Base-by-base conservation (phyloP, 2,329 filamentous ascomycete species). In the Ceratocystis destructans region DNA sequence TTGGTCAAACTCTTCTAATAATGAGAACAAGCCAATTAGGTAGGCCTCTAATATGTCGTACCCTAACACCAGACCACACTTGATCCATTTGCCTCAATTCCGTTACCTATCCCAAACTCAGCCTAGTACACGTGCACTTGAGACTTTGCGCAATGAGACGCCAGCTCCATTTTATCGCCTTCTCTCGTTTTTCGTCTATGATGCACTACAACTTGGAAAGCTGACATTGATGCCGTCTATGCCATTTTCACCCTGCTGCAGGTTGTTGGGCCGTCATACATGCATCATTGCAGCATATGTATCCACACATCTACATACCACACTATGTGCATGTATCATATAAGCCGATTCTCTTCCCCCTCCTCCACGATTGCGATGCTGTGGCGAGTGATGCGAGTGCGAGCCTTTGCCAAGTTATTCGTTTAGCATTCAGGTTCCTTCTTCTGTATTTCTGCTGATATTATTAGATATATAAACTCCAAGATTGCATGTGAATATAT, bases 241-340 rank as follows among this genome's bases (percentile, higher is more conserved):
- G 55, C 55, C 55, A 37, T 59, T 59, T 59, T 59, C 15, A 59
- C 55, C 31, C 28, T n/a, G 31, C 10, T 31, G 28, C 55, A 59
- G 12, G 31, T 37, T 59, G 55, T 67, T 64, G 8, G 62, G 55
- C 48, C 66, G 61, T 62, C 31, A 64, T 64, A 57, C 48, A 64
- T 64, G 20, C 20, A 25, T 22, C 28, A 28, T 28, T 28, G 28
- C 28, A 57, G 20, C 61, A 46, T 63, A 63, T 25, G 50, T 3
- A 53, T 20, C 7, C 46, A 50, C 17, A 20, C 15, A 50, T 20
- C 17, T 20, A n/a, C 3, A 50, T 50, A 22, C 22, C 15, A n/a
- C n/a, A 20, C 15, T n/a, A 20, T 48, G n/a, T 20, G 45, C 5
- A 48, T n/a, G 45, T 48, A 48, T 20, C 37, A 41, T 41, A 41